Base-by-base conservation (phyloP, 345 rosid genomes). In the Hibiscus tridactylites region DNA sequence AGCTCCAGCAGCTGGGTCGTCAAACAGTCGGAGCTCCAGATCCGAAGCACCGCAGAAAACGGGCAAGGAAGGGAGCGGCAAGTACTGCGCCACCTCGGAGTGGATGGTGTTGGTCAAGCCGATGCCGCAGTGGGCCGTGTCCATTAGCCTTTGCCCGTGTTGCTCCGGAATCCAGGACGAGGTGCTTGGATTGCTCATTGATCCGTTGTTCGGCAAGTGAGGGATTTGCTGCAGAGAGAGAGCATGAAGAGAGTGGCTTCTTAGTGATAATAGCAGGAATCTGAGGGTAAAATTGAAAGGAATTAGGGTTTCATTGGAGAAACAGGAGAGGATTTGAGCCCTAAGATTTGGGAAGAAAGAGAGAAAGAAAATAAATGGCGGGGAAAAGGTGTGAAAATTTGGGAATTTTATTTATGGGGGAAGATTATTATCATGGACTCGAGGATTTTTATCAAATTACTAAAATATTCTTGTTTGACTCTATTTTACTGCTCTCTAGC, bases 51-150 rank as follows among this genome's bases (percentile, higher is more conserved):
- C 98, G 71, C 87, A 90, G 85, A 90, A 89, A 42, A 92, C 85
- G 5, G 98, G 98, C 65, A 92, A 83, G 75, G 91, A 95, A 17
- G 97, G 99, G 76, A 95, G 67, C 59, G 97, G 93, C 87, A 95
- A 83, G 83, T 88, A 85, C 77, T 93, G 90, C 50, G 90, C 94
- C 9, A 92, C 89, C 74, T 95, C 99, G 52, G 99, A 92, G 86
- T 92, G 92, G 33, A 90, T 80, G 2, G 96, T 92, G 81, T 95
- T 95, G 73, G 98, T 85, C 19, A 95, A 79, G 10, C 98, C 96
- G 76, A 95, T 88, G 65, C 97, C 99, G 49, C 83, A 72, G 75
- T 78, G 84, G 72, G 70, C 65, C 77, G 67, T 28, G 69, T 65
- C 82, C 35, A 88, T 62, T 65, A 67, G 19, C 62, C 69, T 83